Evolutionary conservation across 371 early-diverging fungal species (phyloP).

Genomic region (Sporodiniella umbellata): DNA sequence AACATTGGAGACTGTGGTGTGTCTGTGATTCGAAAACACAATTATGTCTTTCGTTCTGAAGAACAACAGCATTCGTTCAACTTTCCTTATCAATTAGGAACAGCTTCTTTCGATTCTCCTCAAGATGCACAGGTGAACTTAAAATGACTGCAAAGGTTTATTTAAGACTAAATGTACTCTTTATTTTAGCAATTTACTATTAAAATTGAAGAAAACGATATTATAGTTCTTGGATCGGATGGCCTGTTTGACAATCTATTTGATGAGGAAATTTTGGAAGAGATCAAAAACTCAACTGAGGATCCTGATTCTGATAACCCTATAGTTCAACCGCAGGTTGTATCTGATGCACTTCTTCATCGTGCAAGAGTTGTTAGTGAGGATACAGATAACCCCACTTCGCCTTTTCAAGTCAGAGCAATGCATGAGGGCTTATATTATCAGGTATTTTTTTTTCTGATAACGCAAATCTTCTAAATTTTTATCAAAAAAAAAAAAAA

Average conservation of each 20-base stretch:
- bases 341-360: conserved; percentile 75
- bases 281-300: conserved; percentile 38
- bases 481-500: too few relatives aligned
- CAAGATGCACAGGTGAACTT: conserved; percentile 60
- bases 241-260: conserved; percentile 80
- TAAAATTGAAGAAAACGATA: conserved; percentile 72
- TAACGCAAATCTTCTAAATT: too few relatives aligned
- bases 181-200: conserved; percentile 52
- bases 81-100: conserved; percentile 75
- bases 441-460: too few relatives aligned
- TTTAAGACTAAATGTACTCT: neutral
- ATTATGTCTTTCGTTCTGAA: conserved; percentile 85
- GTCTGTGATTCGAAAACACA: conserved; percentile 75
- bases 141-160: neutral
- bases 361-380: conserved; percentile 79
- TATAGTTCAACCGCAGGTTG: conserved; percentile 60
- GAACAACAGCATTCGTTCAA: conserved; percentile 83
- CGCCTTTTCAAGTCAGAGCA: conserved; percentile 86
- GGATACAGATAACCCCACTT: conserved; percentile 67
- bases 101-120: conserved; percentile 58
- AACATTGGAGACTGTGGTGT: conserved; percentile 93
- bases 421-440: conserved; percentile 78
- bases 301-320: conserved; percentile 4
- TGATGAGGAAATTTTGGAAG: conserved; percentile 72
- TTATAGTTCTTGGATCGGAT: conserved; percentile 72